Conservation (phyloP, 257 asterid species). For the Parsonsia alboflavescens region DNA sequence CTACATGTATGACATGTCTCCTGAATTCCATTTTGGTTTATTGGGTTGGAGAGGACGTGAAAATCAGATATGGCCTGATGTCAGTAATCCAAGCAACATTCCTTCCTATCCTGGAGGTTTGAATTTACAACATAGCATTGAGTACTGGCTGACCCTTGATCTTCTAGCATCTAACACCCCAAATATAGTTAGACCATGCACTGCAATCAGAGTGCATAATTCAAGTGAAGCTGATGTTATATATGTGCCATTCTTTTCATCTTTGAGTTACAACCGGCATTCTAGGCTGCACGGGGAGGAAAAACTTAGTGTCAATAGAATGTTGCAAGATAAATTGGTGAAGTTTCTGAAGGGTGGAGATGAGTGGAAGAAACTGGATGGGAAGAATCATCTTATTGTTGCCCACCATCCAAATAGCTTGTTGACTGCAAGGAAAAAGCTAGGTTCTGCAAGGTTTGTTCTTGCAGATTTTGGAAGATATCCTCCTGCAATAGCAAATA, state of each 20-base stretch:
- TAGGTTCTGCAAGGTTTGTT: conserved; percentile 60
- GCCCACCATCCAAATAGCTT: conserved; percentile 86
- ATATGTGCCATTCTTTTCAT: conserved; percentile 73
- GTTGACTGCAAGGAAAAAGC: conserved; percentile 51
- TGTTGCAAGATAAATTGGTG: conserved; percentile 58
- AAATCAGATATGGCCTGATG: conserved; percentile 58
- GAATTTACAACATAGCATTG: conserved; percentile 66
- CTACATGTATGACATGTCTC: conserved; percentile 72
- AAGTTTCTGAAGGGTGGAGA: conserved; percentile 40
- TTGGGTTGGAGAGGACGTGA: conserved; percentile 47
- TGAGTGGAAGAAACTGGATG: conserved; percentile 57
- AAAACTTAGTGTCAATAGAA: conserved; percentile 31
- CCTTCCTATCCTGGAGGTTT: conserved; percentile 83
- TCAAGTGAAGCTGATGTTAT: conserved; percentile 55
- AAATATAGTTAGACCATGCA: conserved; percentile 49
- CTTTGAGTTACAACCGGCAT: conserved; percentile 66
- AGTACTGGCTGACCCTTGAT: conserved; percentile 81
- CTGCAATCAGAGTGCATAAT: conserved; percentile 46
- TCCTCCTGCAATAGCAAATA: conserved; percentile 47
- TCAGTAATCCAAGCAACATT: conserved; percentile 23
- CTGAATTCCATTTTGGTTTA: conserved; percentile 72
- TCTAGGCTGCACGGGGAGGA: conserved; percentile 40
- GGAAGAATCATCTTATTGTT: conserved; percentile 64
- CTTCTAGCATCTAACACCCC: conserved; percentile 53
- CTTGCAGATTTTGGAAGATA: conserved; percentile 83